These are phyloP conservation scores for Fagopyrum tataricum DNA, from an alignment of 148 eudicot genomes.

Conservation along the genomic window DNA sequence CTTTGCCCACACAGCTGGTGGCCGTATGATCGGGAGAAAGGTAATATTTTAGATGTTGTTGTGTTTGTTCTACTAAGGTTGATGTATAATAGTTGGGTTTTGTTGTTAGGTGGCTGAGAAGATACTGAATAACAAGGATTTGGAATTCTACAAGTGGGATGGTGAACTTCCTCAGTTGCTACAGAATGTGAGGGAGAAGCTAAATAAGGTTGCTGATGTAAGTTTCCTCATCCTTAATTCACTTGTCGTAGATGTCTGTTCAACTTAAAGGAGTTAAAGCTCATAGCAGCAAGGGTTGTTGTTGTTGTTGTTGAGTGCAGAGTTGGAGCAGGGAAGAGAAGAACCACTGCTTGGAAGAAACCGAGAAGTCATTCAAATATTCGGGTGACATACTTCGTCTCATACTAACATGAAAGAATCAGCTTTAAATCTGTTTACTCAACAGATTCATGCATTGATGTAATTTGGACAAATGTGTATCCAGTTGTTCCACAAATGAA, in stretches of 20 bases:
- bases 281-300: too few species aligned
- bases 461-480: too few species aligned
- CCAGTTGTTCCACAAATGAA: too few species aligned
- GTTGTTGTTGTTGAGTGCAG: conserved; percentile 25
- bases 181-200: conserved; percentile 84
- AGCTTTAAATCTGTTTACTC: too few species aligned
- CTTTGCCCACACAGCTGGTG: conserved; percentile 91
- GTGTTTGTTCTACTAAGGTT: background rate
- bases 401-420: conserved; percentile 26
- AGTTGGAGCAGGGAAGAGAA: conserved; percentile 91
- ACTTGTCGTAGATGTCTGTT: background rate
- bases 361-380: conserved; percentile 77
- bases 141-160: conserved; percentile 95
- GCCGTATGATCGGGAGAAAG: conserved; percentile 94
- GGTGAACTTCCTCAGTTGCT: conserved; percentile 72
- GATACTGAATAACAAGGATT: conserved; percentile 61
- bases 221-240: background rate
- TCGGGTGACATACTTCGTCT: conserved; percentile 74
- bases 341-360: conserved; percentile 90
- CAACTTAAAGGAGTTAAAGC: too few species aligned
- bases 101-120: conserved; percentile 58
- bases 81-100: too few species aligned
- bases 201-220: conserved; percentile 86
- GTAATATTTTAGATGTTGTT: conserved; percentile 22
- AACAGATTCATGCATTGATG: too few species aligned